Conservation (phyloP, 495 filamentous ascomycete genomes). For the Annulohypoxylon stygium region DNA sequence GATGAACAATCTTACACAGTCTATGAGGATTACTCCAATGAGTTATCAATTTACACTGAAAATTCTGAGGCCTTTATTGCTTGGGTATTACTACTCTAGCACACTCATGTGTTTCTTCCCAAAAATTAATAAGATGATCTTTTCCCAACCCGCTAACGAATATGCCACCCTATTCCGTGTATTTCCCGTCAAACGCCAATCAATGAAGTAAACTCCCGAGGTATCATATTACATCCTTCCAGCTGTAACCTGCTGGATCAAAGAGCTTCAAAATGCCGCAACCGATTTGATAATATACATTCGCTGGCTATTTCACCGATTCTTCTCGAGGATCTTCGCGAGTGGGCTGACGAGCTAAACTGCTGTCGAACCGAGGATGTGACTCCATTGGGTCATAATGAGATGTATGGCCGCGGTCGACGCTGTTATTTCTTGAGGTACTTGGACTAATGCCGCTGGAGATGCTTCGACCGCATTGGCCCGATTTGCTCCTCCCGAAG, state of each 20-base stretch:
- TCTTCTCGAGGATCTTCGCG: slow-evolving; percentile 28
- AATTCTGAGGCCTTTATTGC: slow-evolving; percentile 52
- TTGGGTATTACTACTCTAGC: slow-evolving; percentile 15
- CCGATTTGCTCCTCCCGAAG: slow-evolving; percentile 32
- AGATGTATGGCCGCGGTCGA: slow-evolving; percentile 34
- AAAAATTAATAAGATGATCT: slow-evolving; percentile 10
- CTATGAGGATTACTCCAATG: slow-evolving; percentile 52
- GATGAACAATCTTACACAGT: slow-evolving; percentile 51
- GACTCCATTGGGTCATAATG: slow-evolving; percentile 21
- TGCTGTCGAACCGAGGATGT: slow-evolving; percentile 26
- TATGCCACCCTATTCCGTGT: not conserved
- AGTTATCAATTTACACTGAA: slow-evolving; percentile 52
- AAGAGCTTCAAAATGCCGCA: not conserved
- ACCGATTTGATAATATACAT: not conserved
- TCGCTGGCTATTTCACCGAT: slow-evolving; percentile 6
- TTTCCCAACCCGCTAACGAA: slow-evolving; percentile 19
- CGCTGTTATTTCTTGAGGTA: slow-evolving; percentile 43
- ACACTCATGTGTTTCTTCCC: slow-evolving; percentile 1
- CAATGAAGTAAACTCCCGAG: slow-evolving; percentile 1
- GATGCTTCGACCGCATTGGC: slow-evolving; percentile 40
- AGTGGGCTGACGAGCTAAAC: slow-evolving; percentile 13
- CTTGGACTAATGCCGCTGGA: slow-evolving; percentile 48
- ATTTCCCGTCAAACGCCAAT: slow-evolving; percentile 15
- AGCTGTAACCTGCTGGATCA: not conserved
- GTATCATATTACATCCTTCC: slow-evolving; percentile 32